Evolutionary conservation across 2,329 filamentous ascomycete genomes (phyloP).

Genomic region (Fusarium buharicum): DNA sequence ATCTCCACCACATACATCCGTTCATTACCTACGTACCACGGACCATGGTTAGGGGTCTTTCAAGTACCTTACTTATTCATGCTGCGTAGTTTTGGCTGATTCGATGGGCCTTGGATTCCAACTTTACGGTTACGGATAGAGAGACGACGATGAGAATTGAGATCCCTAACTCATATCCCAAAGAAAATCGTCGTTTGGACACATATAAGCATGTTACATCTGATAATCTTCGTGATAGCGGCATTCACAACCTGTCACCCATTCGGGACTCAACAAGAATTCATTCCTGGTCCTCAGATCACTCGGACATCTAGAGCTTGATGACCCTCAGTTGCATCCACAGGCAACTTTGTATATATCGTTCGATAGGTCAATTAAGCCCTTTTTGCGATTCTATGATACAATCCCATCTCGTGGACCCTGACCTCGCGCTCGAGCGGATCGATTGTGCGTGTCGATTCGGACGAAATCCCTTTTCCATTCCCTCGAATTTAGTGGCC

Average conservation of each 20-base stretch:
- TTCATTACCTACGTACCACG: not conserved
- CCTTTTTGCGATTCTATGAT: slow-evolving; percentile 55
- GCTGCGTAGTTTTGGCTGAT: not conserved
- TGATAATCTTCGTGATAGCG: not conserved
- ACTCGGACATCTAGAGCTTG: slow-evolving; percentile 12
- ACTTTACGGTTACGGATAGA: not conserved
- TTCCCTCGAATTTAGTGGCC: slow-evolving; percentile 55
- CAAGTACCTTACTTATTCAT: not conserved
- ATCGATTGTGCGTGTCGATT: slow-evolving; percentile 43
- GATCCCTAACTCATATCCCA: not conserved
- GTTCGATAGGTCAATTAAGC: slow-evolving; percentile 50
- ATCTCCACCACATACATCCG: slow-evolving; percentile 29
- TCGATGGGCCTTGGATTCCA: not conserved
- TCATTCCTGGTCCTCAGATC: not conserved
- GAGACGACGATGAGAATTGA: not conserved
- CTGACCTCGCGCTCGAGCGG: slow-evolving; percentile 39
- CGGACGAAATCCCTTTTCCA: slow-evolving; percentile 40
- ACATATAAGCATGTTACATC: not conserved
- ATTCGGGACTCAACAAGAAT: not conserved
- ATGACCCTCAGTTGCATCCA: slow-evolving; percentile 1
- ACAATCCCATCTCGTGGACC: slow-evolving; percentile 51
- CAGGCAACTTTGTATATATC: slow-evolving; percentile 24
- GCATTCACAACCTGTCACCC: not conserved
- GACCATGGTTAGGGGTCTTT: not conserved
- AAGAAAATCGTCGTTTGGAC: not conserved